Percentiles rank a stretch among this genome's conserved stretches.
phyloP scores from a whole-genome alignment of 495 filamentous ascomycete genomes.

The Podospora tetraspora region DNA sequence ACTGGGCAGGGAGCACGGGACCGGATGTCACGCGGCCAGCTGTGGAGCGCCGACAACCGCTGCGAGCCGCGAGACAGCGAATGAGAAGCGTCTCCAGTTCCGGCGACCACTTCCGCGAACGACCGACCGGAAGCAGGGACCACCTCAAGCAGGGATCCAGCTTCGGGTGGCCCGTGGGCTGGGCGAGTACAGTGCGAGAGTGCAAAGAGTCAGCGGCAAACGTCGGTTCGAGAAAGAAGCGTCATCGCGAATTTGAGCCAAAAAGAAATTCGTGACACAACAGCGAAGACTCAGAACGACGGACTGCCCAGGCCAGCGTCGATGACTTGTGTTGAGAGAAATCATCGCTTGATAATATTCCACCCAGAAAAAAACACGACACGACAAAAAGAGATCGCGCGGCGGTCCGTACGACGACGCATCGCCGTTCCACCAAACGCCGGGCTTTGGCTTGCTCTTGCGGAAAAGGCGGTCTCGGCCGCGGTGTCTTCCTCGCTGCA shows the following conservation, averaged over 20 bases:
- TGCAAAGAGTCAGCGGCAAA: conserved; percentile 10
- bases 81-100: conserved; percentile 15
- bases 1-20: background rate
- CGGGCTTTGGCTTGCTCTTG: background rate
- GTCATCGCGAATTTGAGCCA: background rate
- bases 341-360: background rate
- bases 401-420: background rate
- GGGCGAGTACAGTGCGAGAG: background rate
- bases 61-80: conserved; percentile 2
- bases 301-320: background rate
- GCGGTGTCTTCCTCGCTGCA: background rate
- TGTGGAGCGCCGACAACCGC: conserved; percentile 4
- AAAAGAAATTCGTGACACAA: background rate
- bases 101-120: background rate
- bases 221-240: conserved; percentile 10
- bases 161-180: background rate
- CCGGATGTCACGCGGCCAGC: conserved; percentile 4
- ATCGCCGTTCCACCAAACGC: background rate
- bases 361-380: background rate
- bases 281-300: background rate
- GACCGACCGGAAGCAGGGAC: background rate
- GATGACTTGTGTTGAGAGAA: background rate
- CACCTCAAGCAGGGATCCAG: background rate
- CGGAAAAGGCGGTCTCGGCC: background rate
- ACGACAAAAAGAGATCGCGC: background rate